Percentiles rank a stretch among this genome's conserved stretches.
These are phyloP conservation scores for Oryza punctata DNA, from an alignment of 176 grass and related monocot genomes.

Conservation along the genomic window DNA sequence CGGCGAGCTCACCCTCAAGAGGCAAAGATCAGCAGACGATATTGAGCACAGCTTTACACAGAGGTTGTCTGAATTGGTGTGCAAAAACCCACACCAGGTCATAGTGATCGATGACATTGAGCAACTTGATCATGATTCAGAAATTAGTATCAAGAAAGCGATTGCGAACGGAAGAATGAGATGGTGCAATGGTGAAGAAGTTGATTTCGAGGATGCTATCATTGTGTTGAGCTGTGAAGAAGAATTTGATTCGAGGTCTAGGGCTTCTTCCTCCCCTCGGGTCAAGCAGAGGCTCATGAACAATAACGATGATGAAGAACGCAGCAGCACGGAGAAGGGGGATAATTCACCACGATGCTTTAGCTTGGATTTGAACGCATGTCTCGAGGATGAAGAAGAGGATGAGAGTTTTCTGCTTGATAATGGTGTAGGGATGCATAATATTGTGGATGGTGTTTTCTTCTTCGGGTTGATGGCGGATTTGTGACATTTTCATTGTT, in stretches of 20 bases:
- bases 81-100: slow-evolving; percentile 58
- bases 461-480: slow-evolving; percentile 44
- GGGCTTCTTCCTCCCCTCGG: slow-evolving; percentile 49
- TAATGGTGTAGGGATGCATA: slow-evolving; percentile 41
- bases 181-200: slow-evolving; percentile 43
- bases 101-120: slow-evolving; percentile 69
- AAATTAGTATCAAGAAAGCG: slow-evolving; percentile 45
- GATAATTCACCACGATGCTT: slow-evolving; percentile 28
- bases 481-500: slow-evolving; percentile 36
- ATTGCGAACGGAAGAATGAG: slow-evolving; percentile 47
- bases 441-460: slow-evolving; percentile 67
- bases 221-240: slow-evolving; percentile 67
- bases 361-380: slow-evolving; percentile 79
- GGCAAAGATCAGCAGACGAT: slow-evolving; percentile 48
- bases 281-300: slow-evolving; percentile 40
- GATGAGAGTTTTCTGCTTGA: slow-evolving; percentile 17
- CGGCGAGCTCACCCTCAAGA: slow-evolving; percentile 39
- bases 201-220: slow-evolving; percentile 60
- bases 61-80: slow-evolving; percentile 43
- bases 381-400: slow-evolving; percentile 29
- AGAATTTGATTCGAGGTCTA: slow-evolving; percentile 45
- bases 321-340: slow-evolving; percentile 16
- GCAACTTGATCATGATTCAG: slow-evolving; percentile 39
- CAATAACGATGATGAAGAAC: slow-evolving; percentile 27
- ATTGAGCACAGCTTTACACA: slow-evolving; percentile 15